A percentile compares a stretch with the other conserved stretches of the same genome.
phyloP scores from a whole-genome alignment of 2,329 filamentous ascomycete genomes.

The Ceratocystis smalleyi region DNA sequence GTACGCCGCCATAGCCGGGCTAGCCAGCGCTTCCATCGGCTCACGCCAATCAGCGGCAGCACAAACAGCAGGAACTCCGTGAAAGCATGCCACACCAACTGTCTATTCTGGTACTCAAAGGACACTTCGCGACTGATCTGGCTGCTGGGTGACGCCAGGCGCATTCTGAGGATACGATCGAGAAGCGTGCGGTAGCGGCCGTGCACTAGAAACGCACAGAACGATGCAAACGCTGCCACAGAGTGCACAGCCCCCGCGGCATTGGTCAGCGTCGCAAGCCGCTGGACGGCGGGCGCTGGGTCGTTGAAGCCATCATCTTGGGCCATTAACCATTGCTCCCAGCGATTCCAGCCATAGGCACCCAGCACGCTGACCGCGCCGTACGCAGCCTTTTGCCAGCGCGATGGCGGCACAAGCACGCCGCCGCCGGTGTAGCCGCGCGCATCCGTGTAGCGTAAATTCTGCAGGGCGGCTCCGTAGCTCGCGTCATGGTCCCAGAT shows the following conservation, averaged over 20 bases:
- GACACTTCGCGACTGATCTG: slow-evolving; percentile 84
- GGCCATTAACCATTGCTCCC: slow-evolving; percentile 72
- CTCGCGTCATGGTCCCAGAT: slow-evolving; percentile 95
- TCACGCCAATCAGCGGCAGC: slow-evolving; percentile 88
- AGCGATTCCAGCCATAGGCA: slow-evolving; percentile 78
- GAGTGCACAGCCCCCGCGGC: slow-evolving; percentile 60
- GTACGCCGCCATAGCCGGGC: slow-evolving; percentile 71
- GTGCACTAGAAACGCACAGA: slow-evolving; percentile 79
- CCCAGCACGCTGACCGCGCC: slow-evolving; percentile 76
- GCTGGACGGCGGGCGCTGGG: slow-evolving; percentile 34
- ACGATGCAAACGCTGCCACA: slow-evolving; percentile 65
- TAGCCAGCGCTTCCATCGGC: slow-evolving; percentile 85
- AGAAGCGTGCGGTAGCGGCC: slow-evolving; percentile 82
- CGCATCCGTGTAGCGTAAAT: slow-evolving; percentile 78
- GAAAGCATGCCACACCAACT: slow-evolving; percentile 98
- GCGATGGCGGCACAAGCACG: slow-evolving; percentile 54
- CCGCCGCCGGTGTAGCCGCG: slow-evolving; percentile 38
- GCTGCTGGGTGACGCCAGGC: slow-evolving; percentile 68
- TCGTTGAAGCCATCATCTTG: slow-evolving; percentile 61
- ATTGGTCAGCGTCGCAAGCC: slow-evolving; percentile 55
- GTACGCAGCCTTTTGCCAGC: slow-evolving; percentile 69
- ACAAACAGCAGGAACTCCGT: slow-evolving; percentile 97
- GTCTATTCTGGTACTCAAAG: slow-evolving; percentile 93
- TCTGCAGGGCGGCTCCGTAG: slow-evolving; percentile 85
- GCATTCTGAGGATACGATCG: slow-evolving; percentile 69